Evolutionary conservation across 495 filamentous ascomycete species (phyloP).

Genomic region (Xylaria longipes): DNA sequence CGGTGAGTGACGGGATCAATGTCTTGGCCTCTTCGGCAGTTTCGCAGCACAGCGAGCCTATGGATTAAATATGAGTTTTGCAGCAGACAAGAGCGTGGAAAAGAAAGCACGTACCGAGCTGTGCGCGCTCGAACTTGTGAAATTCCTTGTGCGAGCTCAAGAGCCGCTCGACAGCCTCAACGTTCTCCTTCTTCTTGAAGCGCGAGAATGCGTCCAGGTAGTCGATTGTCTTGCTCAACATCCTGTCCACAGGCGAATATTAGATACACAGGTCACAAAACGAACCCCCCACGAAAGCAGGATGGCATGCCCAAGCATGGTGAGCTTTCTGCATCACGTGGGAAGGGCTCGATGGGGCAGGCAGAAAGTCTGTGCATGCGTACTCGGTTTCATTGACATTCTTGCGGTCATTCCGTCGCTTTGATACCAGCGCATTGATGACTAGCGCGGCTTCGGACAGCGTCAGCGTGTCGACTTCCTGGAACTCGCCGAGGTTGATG

Average conservation of each 20-base stretch:
- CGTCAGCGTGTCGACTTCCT: conserved; percentile 84
- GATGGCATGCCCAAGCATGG: not conserved
- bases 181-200: conserved; percentile 93
- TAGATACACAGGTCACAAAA: conserved; percentile 8
- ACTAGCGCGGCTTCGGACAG: conserved; percentile 90
- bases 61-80: conserved; percentile 20
- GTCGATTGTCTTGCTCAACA: conserved; percentile 82
- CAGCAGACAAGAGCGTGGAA: conserved; percentile 16
- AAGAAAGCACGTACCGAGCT: conserved; percentile 72
- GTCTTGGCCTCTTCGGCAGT: conserved; percentile 94
- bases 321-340: not conserved
- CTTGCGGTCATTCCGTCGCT: conserved; percentile 68
- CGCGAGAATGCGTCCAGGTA: conserved; percentile 93
- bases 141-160: conserved; percentile 77
- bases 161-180: conserved; percentile 87
- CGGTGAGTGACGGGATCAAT: conserved; percentile 84
- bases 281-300: not conserved
- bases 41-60: conserved; percentile 90
- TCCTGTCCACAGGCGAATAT: conserved; percentile 39
- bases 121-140: conserved; percentile 88
- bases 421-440: conserved; percentile 83
- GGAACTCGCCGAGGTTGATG: conserved; percentile 89
- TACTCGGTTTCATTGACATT: conserved; percentile 72
- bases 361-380: conserved; percentile 25
- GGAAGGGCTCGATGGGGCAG: not conserved